A percentile compares a stretch with the other conserved stretches of the same genome.
Conservation (phyloP, 345 rosid genomes). For the Euclidium syriacum region DNA sequence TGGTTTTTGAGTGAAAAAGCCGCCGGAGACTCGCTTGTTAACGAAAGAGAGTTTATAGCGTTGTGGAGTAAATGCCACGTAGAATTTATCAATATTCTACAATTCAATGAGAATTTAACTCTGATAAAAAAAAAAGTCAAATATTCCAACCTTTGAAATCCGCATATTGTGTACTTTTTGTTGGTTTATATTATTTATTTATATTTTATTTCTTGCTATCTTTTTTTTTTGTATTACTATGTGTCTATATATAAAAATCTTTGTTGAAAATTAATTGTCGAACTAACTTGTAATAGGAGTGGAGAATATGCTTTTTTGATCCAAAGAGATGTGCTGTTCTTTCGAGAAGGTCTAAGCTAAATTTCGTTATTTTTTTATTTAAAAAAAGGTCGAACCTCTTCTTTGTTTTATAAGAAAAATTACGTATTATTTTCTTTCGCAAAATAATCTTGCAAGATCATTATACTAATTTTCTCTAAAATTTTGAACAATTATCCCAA, state of each 20-base stretch:
- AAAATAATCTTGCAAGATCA: too few relatives aligned
- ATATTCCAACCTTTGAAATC: conserved; percentile 1
- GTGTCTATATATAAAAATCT: background rate
- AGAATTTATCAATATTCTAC: background rate
- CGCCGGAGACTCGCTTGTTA: conserved; percentile 20
- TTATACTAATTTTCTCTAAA: too few relatives aligned
- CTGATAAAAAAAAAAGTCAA: background rate
- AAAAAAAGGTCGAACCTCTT: too few relatives aligned
- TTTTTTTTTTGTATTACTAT: too few relatives aligned
- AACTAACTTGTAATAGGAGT: too few relatives aligned
- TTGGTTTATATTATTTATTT: background rate
- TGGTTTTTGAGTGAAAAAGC: conserved; percentile 15
- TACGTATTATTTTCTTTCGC: too few relatives aligned
- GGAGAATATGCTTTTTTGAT: too few relatives aligned
- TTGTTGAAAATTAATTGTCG: background rate
- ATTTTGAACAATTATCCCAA: too few relatives aligned
- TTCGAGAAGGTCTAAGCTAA: too few relatives aligned
- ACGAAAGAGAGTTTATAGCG: conserved; percentile 10
- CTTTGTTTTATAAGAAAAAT: too few relatives aligned
- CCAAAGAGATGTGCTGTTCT: too few relatives aligned
- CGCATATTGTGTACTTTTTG: conserved; percentile 14
- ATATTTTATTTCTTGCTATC: background rate
- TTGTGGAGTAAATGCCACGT: conserved; percentile 10
- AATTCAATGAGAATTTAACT: background rate
- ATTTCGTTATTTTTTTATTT: too few relatives aligned